A percentile compares a stretch with the other conserved stretches of the same genome.
Conservation (phyloP, 129 eudicot genomes). For the Centaurea solstitialis region DNA sequence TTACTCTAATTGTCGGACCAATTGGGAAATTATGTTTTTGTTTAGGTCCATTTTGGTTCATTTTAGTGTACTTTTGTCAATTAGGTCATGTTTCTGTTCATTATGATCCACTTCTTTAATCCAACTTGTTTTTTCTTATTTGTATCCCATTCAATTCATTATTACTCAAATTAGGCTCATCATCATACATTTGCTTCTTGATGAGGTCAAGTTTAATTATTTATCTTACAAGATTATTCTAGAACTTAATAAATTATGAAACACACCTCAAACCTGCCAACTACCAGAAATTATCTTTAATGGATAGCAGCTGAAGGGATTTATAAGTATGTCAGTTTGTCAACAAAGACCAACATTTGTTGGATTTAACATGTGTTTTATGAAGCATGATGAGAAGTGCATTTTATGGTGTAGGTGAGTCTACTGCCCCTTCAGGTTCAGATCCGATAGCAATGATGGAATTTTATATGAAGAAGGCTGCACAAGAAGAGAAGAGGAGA, state of each 20-base stretch:
- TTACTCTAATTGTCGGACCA: not conserved
- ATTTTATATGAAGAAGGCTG: conserved; percentile 71
- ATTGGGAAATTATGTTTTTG: not conserved
- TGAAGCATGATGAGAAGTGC: not conserved
- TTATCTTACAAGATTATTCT: not conserved
- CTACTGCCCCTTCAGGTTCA: conserved; percentile 43
- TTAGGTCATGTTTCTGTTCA: not conserved
- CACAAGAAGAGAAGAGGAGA: conserved; percentile 62
- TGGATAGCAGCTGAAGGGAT: not conserved
- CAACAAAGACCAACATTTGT: not conserved
- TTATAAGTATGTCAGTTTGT: not conserved
- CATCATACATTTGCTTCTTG: not conserved
- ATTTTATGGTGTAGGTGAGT: conserved; percentile 39
- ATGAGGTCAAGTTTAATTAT: not conserved
- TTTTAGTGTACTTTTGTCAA: not conserved
- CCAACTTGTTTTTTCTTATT: not conserved
- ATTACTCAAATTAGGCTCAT: not conserved
- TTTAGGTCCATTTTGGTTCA: not conserved
- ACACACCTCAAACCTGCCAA: not conserved
- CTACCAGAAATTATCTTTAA: not conserved
- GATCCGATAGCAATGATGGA: conserved; percentile 84
- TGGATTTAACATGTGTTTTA: too few relatives aligned
- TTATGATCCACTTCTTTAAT: not conserved
- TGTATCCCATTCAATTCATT: not conserved
- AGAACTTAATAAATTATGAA: not conserved